Conservation (phyloP, 2,329 filamentous ascomycete genomes). For the Scytalidium lignicola region DNA sequence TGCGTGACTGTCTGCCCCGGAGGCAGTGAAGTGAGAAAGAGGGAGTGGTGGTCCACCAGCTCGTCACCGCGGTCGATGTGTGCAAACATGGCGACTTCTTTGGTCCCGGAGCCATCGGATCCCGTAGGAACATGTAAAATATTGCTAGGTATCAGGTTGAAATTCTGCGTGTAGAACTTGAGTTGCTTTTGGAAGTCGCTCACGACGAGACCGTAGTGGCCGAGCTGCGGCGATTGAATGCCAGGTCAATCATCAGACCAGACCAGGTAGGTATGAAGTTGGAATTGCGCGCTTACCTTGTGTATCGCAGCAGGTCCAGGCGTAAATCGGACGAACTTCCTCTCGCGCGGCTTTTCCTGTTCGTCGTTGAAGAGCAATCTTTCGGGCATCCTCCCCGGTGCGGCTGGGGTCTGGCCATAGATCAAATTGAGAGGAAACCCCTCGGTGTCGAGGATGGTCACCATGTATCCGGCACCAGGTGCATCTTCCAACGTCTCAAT, state of each 20-base stretch:
- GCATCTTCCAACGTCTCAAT: no score
- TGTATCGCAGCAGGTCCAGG: constrained; percentile 24
- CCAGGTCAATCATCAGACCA: no score
- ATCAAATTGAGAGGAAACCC: no score
- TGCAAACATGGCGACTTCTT: constrained; percentile 33
- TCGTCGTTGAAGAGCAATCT: no score
- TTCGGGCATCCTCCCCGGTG: no score
- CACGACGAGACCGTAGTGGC: constrained; percentile 33
- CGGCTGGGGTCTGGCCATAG: no score
- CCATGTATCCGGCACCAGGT: no score
- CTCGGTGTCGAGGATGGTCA: no score
- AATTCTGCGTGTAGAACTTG: constrained; percentile 32
- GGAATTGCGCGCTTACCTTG: no score
- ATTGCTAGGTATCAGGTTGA: constrained; percentile 37
- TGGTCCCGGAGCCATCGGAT: not conserved
- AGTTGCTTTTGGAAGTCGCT: constrained; percentile 22
- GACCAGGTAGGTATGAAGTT: no score
- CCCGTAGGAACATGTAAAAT: constrained; percentile 3
- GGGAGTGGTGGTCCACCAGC: constrained; percentile 46
- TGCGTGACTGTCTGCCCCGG: not conserved
- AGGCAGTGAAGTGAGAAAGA: no score
- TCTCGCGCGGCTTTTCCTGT: not conserved
- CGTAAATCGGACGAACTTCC: constrained; percentile 28
- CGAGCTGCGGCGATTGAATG: no score
- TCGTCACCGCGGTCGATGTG: constrained; percentile 44